Evolutionary conservation across 768 basidiomycete genomes (phyloP).

Genomic region (Mycena olivaceomarginata): DNA sequence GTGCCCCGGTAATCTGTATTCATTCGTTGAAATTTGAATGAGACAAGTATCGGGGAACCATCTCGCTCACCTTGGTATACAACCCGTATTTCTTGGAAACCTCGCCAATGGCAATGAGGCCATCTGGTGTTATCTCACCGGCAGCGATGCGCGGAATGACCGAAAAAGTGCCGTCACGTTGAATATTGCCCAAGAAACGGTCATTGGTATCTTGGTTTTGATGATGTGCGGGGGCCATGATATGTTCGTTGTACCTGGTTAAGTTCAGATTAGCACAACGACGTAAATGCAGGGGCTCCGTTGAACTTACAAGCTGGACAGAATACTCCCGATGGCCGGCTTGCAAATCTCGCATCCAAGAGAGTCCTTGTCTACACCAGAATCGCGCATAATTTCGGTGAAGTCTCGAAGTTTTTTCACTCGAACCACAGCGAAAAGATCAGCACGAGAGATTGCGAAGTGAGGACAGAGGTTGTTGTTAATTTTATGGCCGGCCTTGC

Average conservation of each 20-base stretch:
- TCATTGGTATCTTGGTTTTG: conserved; percentile 87
- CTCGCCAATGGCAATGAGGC: conserved; percentile 77
- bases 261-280: not conserved
- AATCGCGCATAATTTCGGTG: conserved; percentile 68
- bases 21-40: not conserved
- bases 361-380: conserved; percentile 67
- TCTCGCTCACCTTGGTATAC: conserved; percentile 70
- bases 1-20: conserved; percentile 62
- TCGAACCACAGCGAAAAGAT: conserved; percentile 81
- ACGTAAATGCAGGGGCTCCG: not conserved
- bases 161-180: conserved; percentile 82
- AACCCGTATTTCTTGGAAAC: conserved; percentile 81
- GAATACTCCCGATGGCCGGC: conserved; percentile 76
- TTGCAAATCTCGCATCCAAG: conserved; percentile 87
- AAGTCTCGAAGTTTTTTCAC: conserved; percentile 78
- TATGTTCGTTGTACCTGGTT: conserved; percentile 74
- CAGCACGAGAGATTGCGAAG: conserved; percentile 77
- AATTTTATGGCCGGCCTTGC: conserved; percentile 76
- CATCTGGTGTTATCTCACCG: conserved; percentile 83
- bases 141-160: conserved; percentile 84
- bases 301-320: conserved; percentile 60
- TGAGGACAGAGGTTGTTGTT: conserved; percentile 80
- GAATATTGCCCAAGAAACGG: conserved; percentile 82
- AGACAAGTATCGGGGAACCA: not conserved
- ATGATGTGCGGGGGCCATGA: conserved; percentile 78